Base-by-base conservation (phyloP, 192 early-diverging fungal species). In the Geranomyces variabilis region DNA sequence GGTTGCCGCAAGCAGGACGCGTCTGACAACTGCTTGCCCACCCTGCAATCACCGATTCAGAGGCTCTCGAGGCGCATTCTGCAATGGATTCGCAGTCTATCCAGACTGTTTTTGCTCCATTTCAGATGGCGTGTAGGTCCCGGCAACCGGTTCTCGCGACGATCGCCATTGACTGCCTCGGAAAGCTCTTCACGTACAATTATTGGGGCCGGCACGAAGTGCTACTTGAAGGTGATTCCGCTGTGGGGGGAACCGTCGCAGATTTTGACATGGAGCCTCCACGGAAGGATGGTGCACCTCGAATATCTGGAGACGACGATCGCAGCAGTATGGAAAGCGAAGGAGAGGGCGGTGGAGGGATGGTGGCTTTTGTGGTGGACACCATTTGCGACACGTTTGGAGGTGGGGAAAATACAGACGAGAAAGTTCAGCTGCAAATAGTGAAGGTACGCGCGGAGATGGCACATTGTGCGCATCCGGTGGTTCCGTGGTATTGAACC, bases 391-490 rank as follows among this genome's bases (percentile, higher is more conserved):
- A 92, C 59, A 87, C 89, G 56, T 92, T 93, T 77, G 57, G 63
- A 41, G 85, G 85, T 44, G 90, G 90, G 61, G 92, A 93, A 65
- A 76, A 80, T 36, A 94, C 91, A 0, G 91, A 91, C 61, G 93
- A 95, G 26, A 91, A 88, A 64, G 89, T 97, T 12, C 93, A 96
- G 76, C 67, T 96, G 67, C 95, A 97, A 72, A 91, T 97, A 12
- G 87, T 96, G 60, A 95, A 95, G 80, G 88, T 86, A 74, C 48
- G 33, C 21, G 41, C 3, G 26, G 28, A 6, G 22, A n/a, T 14
- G 45, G 41, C 4, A 28, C 19, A 28, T 1, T 29, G 21, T 66
- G 43, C 29, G 24, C 5, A 4, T 36, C 4, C 19, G 4, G 8
- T 2, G 4, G 8, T n/a, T 29, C 59, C n/a, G 6, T 21, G 4